A percentile compares a stretch with the other conserved stretches of the same genome.
Evolutionary conservation across 2,329 filamentous ascomycete species (phyloP).

Genomic region (Diaporthe amygdali): DNA sequence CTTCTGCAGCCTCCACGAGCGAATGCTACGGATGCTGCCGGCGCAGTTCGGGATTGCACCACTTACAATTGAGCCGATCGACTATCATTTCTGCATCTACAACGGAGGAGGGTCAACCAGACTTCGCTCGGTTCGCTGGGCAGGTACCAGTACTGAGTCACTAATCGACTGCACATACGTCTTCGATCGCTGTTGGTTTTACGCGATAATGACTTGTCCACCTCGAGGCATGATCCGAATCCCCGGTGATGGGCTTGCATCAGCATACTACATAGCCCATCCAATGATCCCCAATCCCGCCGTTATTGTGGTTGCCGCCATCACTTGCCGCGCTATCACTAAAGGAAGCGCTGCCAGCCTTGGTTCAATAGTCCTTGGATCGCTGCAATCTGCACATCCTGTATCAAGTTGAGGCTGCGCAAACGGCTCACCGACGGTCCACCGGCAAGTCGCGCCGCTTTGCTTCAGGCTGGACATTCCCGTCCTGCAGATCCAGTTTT

Average conservation of each 20-base stretch:
- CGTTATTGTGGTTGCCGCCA: not conserved
- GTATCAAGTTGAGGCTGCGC: not conserved
- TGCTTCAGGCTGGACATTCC: slow-evolving; percentile 3
- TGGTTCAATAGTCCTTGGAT: slow-evolving; percentile 3
- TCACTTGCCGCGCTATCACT: slow-evolving; percentile 2
- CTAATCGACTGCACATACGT: not conserved
- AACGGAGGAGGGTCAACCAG: not conserved
- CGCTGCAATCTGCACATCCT: slow-evolving; percentile 7
- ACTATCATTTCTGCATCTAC: slow-evolving; percentile 20
- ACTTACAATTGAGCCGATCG: not conserved
- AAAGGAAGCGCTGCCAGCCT: not conserved
- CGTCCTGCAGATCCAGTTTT: not conserved
- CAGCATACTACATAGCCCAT: not conserved
- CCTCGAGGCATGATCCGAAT: not conserved
- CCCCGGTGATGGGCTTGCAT: not conserved
- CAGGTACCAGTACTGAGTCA: not conserved
- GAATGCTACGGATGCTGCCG: slow-evolving; percentile 4
- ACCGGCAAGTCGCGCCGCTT: not conserved
- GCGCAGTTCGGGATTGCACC: slow-evolving; percentile 5
- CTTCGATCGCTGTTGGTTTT: not conserved
- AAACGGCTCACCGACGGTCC: not conserved
- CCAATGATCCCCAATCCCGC: not conserved
- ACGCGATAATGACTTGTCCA: not conserved
- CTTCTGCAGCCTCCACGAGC: not conserved
- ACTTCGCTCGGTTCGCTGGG: not conserved